phyloP scores from a whole-genome alignment of 805 yeast species.

The Wickerhamiella hasegawae region DNA sequence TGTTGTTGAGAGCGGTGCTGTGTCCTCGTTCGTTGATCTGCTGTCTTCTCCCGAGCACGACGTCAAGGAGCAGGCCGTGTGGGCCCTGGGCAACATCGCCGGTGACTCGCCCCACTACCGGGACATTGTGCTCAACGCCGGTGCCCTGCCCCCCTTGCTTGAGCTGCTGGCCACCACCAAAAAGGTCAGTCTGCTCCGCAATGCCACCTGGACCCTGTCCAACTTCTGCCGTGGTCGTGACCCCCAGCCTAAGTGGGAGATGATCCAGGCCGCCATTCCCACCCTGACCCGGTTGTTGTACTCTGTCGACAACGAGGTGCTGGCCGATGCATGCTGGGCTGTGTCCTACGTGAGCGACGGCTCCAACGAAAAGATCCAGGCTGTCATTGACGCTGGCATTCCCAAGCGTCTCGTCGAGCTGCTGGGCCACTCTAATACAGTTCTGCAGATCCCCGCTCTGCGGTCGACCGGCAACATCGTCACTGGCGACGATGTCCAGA shows the following conservation, averaged over 20 bases:
- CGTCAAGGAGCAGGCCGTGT: slow-evolving; percentile 95
- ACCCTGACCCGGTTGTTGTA: slow-evolving; percentile 81
- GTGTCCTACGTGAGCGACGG: slow-evolving; percentile 92
- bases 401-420: slow-evolving; percentile 89
- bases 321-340: slow-evolving; percentile 98
- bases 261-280: slow-evolving; percentile 77
- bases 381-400: slow-evolving; percentile 89
- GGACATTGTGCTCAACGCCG: slow-evolving; percentile 70
- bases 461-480: slow-evolving; percentile 97
- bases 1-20: slow-evolving; percentile 88
- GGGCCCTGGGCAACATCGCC: slow-evolving; percentile 98
- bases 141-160: slow-evolving; percentile 82
- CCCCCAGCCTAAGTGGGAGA: slow-evolving; percentile 91
- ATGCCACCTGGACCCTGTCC: slow-evolving; percentile 96
- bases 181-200: slow-evolving; percentile 70
- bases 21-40: slow-evolving; percentile 75
- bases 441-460: slow-evolving; percentile 92
- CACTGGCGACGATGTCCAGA: slow-evolving; percentile 91
- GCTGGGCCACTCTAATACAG: slow-evolving; percentile 63
- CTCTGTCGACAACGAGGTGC: slow-evolving; percentile 80
- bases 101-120: slow-evolving; percentile 88
- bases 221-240: slow-evolving; percentile 92
- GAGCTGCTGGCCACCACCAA: slow-evolving; percentile 63
- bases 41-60: slow-evolving; percentile 70
- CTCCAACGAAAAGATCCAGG: slow-evolving; percentile 81